Evolutionary conservation across 352 stramenopile genomes (phyloP).

Genomic region (Phytophthora colocasiae): DNA sequence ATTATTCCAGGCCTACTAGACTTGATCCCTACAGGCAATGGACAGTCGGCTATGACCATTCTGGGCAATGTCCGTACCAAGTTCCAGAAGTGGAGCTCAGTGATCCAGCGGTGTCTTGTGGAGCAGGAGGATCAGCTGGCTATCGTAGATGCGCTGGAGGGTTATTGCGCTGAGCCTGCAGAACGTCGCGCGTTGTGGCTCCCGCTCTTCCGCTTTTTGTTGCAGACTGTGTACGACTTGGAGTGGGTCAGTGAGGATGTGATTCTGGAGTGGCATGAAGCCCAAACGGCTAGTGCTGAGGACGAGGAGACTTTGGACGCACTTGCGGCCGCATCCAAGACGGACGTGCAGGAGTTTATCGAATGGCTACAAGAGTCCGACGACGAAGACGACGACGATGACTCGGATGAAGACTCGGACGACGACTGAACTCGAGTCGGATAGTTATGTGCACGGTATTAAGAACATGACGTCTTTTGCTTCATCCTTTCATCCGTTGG

Average conservation of each 20-base stretch:
- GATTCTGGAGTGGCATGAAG: slow-evolving; percentile 91
- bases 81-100: slow-evolving; percentile 90
- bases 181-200: slow-evolving; percentile 62
- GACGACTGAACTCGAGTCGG: slow-evolving; percentile 19
- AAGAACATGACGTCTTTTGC: slow-evolving; percentile 13
- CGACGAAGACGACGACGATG: slow-evolving; percentile 61
- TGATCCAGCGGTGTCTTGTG: slow-evolving; percentile 92
- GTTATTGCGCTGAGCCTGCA: slow-evolving; percentile 55
- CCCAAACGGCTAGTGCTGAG: slow-evolving; percentile 15
- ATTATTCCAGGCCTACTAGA: slow-evolving; percentile 81
- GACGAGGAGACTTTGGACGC: slow-evolving; percentile 17
- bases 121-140: slow-evolving; percentile 74
- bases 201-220: slow-evolving; percentile 92
- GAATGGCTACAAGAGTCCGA: slow-evolving; percentile 91
- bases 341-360: slow-evolving; percentile 94
- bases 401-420: slow-evolving; percentile 40
- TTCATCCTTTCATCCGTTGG: not conserved
- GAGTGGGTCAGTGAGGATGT: slow-evolving; percentile 94
- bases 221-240: slow-evolving; percentile 94
- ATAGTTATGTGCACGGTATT: slow-evolving; percentile 9
- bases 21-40: slow-evolving; percentile 56
- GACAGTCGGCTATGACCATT: slow-evolving; percentile 65
- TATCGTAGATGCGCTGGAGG: slow-evolving; percentile 66
- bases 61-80: slow-evolving; percentile 84
- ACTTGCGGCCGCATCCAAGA: slow-evolving; percentile 48